Base-by-base conservation (phyloP, 2,329 filamentous ascomycete genomes). In the Fulvia fulva region DNA sequence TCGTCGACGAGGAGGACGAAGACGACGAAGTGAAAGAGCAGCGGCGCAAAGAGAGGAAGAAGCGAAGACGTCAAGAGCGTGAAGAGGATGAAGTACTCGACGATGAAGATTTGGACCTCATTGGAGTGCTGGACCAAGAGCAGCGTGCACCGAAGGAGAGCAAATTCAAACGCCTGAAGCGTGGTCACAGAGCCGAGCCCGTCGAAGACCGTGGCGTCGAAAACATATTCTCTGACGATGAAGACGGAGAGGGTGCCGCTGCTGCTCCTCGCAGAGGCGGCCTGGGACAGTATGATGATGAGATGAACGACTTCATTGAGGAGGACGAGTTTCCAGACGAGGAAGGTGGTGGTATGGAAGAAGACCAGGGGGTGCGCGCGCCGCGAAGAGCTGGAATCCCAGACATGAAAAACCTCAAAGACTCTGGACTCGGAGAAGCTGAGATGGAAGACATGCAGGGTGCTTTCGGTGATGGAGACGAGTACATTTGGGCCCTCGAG, bases 131-230 rank as follows among this genome's bases (percentile, higher is more conserved):
- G 64, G 85, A 87, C 64, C 87, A 87, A 1, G 88, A 84, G 71
- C 83, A 88, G 68, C 86, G 86, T 67, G 79, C 85, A 28, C 79
- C 86, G 49, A 76, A 86, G 63, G 51, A 93, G 83, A 87, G 88
- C 66, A 95, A 96, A 73, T 96, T 95, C 81, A 99, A 99, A 77
- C 89, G 94, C 43, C 84, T 99, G 56, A 99, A 97, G 80, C 90
- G 91, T 64, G 93, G 94, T 55, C 90, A 93, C 65, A 84, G 89
- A 60, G 87, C 91, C 62, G 85, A 91, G 51, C 80, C 80, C 25
- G 80, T 78, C 65, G 82, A 87, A 64, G 82, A 86, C 43, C 87
- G 88, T 61, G 91, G 88, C 23, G 84, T 97, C 16, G 88, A 91
- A 65, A 88, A 97, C 67, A 97, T 99, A 65, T 99, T 99, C 74